phyloP scores from a whole-genome alignment of 2,329 filamentous ascomycete species.

The Taxawa tesnikishii region DNA sequence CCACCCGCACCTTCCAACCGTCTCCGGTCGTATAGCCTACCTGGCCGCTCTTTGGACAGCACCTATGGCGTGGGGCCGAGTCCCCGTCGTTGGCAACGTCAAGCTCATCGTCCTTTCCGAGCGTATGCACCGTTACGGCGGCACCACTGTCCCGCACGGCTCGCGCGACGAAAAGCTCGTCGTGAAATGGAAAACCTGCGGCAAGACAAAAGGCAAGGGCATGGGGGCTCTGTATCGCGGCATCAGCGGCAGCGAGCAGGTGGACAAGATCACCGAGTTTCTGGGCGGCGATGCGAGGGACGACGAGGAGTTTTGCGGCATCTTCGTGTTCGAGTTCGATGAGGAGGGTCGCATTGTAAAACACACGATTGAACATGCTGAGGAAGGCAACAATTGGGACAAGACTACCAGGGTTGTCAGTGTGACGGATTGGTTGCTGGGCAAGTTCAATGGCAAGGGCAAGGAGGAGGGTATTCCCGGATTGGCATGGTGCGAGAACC shows the following conservation, averaged over 20 bases:
- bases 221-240: constrained; percentile 33
- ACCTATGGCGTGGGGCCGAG: constrained; percentile 86
- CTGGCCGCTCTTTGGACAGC: constrained; percentile 91
- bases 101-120: constrained; percentile 78
- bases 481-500: constrained; percentile 26
- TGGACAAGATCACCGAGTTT: constrained; percentile 43
- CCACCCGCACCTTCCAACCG: constrained; percentile 80
- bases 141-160: constrained; percentile 22
- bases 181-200: constrained; percentile 73
- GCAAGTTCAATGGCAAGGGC: constrained; percentile 51
- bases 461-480: constrained; percentile 27
- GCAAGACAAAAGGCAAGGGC: constrained; percentile 35
- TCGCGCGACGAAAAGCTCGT: constrained; percentile 64
- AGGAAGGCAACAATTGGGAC: constrained; percentile 74
- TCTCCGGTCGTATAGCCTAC: constrained; percentile 82
- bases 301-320: constrained; percentile 69
- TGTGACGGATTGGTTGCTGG: constrained; percentile 87
- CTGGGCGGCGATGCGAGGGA: constrained; percentile 43
- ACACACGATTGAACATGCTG: constrained; percentile 89
- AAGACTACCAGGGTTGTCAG: constrained; percentile 76
- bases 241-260: constrained; percentile 28
- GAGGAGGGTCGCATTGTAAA: constrained; percentile 68
- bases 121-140: constrained; percentile 59
- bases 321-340: constrained; percentile 96
- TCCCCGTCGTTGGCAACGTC: constrained; percentile 85